Percentiles rank a stretch among this genome's conserved stretches.
Conservation (phyloP, 257 asterid species). For the Lithospermum erythrorhizon region DNA sequence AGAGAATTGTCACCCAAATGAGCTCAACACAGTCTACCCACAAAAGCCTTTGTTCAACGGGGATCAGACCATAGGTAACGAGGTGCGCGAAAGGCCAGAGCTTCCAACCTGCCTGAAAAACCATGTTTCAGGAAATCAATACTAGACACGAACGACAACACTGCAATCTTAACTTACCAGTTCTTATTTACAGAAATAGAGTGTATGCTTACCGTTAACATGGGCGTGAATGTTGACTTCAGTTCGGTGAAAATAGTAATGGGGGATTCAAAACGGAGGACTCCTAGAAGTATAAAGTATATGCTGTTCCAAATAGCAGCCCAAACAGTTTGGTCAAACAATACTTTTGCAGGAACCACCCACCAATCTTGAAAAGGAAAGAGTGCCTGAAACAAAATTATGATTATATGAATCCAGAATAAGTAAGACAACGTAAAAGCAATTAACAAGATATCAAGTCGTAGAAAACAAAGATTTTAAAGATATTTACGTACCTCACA, state of each 20-base stretch:
- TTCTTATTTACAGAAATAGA: not conserved
- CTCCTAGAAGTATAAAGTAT: conserved; percentile 52
- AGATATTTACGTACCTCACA: conserved; percentile 44
- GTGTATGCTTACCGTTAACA: conserved; percentile 65
- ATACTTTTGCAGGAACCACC: conserved; percentile 87
- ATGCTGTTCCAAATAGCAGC: conserved; percentile 84
- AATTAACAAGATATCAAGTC: not conserved
- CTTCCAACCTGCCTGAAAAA: conserved; percentile 47
- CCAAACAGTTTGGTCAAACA: conserved; percentile 76
- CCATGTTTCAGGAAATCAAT: not conserved
- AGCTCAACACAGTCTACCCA: conserved; percentile 52
- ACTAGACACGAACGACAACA: not conserved
- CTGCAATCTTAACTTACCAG: not conserved
- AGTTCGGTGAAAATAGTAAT: conserved; percentile 34
- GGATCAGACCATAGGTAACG: conserved; percentile 36
- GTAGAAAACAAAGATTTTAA: not conserved
- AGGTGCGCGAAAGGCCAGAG: conserved; percentile 52
- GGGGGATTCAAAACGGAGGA: conserved; percentile 70
- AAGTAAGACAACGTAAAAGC: not conserved
- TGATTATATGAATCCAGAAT: not conserved
- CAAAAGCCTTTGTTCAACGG: conserved; percentile 40
- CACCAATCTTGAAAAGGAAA: conserved; percentile 84
- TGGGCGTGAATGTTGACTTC: conserved; percentile 70
- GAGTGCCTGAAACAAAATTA: conserved; percentile 38
- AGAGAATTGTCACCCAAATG: conserved; percentile 44